These are phyloP conservation scores for Termitomyces sp. DNA, from an alignment of 768 basidiomycete genomes.

Conservation along the genomic window DNA sequence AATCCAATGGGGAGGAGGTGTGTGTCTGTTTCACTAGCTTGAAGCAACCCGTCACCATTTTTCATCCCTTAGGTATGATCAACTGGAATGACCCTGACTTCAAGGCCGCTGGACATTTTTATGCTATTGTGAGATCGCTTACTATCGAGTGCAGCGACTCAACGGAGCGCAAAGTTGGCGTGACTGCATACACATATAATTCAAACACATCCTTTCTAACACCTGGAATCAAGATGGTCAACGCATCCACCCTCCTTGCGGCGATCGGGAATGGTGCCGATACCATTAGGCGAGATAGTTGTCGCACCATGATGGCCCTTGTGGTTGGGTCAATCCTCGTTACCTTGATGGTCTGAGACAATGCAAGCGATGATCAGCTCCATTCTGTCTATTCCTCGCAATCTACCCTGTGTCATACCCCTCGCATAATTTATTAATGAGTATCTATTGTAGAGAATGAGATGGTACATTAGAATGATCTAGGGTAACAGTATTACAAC, in stretches of 20 bases:
- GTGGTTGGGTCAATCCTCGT: slow-evolving; percentile 17
- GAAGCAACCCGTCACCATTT: background rate
- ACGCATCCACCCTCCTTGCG: slow-evolving; percentile 43
- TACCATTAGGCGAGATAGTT: slow-evolving; percentile 1
- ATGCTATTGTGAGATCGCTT: slow-evolving; percentile 55
- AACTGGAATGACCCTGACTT: slow-evolving; percentile 81
- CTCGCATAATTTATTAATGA: background rate
- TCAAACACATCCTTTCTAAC: slow-evolving; percentile 42
- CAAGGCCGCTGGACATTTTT: slow-evolving; percentile 66
- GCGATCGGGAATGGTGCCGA: slow-evolving; percentile 32
- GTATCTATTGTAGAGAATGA: background rate
- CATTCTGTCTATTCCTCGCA: background rate
- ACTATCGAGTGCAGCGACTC: slow-evolving; percentile 59
- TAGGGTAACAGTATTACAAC: background rate
- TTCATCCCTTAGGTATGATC: slow-evolving; percentile 48
- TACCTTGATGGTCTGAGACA: slow-evolving; percentile 14
- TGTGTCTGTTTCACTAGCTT: background rate
- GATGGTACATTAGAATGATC: background rate
- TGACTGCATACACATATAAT: slow-evolving; percentile 62
- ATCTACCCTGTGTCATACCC: background rate
- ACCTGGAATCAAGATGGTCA: slow-evolving; percentile 54
- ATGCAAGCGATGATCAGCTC: background rate
- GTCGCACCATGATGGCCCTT: slow-evolving; percentile 16
- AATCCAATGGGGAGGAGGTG: slow-evolving; percentile 71
- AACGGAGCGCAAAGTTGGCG: slow-evolving; percentile 30